Base-by-base conservation (phyloP, 2,329 filamentous ascomycete species). In the Colletotrichum caudatum region DNA sequence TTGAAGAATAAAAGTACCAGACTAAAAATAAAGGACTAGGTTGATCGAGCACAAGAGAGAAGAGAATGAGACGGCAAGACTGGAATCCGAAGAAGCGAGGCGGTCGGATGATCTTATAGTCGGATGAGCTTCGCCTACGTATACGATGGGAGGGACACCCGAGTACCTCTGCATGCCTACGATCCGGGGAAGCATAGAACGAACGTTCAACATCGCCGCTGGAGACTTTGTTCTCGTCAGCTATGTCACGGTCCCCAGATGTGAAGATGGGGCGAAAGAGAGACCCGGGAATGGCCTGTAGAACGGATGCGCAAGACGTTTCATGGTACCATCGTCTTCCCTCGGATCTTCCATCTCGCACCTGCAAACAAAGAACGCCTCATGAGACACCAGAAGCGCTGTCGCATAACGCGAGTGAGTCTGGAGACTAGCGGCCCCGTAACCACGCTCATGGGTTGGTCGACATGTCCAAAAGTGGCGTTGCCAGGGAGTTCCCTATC, bases 51-150 rank as follows among this genome's bases (percentile, higher is more conserved):
- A 63, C 53, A n/a, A 56, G 53, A 71, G 12, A 68, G 64, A 71
- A 71, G 44, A 46, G 50, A 59, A 58, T 63, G 41, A 62, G 41
- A 58, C 58, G 57, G 41, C 29, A 46, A 26, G 7, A 39, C 11
- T 18, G 50, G 12, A 20, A 51, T 26, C 12, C 7, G 16, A n/a
- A 33, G 16, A 16, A 23, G 18, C 41, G 46, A 66, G 33, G 64
- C 39, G n/a, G 5, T 53, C 48, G 51, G 51, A 29, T 44, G 64
- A 58, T 68, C 57, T 71, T 68, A 68, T 71, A 58, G 58, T 23
- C 46, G 16, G 56, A 12, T 41, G 46, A 35, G 39, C 46, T 29
- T 69, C 20, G 41, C 51, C 44, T 37, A 37, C 50, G 16, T 37
- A 51, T 29, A 51, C 61, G 2, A n/a, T n/a, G 12, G 41, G 23